Conservation (phyloP, 2,329 filamentous ascomycete species). For the Dactylellina cionopaga region DNA sequence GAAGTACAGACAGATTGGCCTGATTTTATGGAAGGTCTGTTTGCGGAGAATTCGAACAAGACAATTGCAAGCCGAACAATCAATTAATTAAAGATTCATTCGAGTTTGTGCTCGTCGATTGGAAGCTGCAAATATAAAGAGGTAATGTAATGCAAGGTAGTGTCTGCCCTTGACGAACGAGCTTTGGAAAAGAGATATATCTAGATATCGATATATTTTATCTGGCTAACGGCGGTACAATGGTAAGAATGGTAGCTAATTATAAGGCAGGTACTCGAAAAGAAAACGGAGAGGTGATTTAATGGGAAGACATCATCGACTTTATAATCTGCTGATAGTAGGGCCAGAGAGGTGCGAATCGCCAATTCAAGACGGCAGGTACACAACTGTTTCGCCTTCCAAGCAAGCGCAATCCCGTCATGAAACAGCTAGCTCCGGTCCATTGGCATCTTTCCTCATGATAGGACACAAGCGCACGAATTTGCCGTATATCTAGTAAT, state of each 20-base stretch:
- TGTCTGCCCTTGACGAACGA: no score
- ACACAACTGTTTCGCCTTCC: constrained; percentile 23
- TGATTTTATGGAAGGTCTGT: constrained; percentile 39
- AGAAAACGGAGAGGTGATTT: constrained; percentile 19
- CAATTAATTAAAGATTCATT: constrained; percentile 23
- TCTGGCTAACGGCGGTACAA: no score
- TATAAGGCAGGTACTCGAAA: constrained; percentile 10
- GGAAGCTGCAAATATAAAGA: constrained; percentile 13
- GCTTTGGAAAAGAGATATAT: constrained; percentile 14
- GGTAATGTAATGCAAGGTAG: no score
- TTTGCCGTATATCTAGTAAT: constrained; percentile 51
- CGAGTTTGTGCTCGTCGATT: constrained; percentile 10
- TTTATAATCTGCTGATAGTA: constrained; percentile 45
- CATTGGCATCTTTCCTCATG: constrained; percentile 25
- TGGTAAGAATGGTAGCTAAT: constrained; percentile 4
- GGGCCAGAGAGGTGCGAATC: neutral
- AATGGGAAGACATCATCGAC: constrained; percentile 47
- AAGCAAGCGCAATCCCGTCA: constrained; percentile 39
- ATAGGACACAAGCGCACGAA: constrained; percentile 37
- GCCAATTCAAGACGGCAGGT: constrained; percentile 40
- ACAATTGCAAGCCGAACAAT: constrained; percentile 4
- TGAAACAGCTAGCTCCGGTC: constrained; percentile 50
- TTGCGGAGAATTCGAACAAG: constrained; percentile 11
- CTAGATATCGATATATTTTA: no score
- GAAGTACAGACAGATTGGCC: constrained; percentile 7